These are phyloP conservation scores for Thelephora aurantiotincta DNA, from an alignment of 768 basidiomycete species.

Conservation along the genomic window DNA sequence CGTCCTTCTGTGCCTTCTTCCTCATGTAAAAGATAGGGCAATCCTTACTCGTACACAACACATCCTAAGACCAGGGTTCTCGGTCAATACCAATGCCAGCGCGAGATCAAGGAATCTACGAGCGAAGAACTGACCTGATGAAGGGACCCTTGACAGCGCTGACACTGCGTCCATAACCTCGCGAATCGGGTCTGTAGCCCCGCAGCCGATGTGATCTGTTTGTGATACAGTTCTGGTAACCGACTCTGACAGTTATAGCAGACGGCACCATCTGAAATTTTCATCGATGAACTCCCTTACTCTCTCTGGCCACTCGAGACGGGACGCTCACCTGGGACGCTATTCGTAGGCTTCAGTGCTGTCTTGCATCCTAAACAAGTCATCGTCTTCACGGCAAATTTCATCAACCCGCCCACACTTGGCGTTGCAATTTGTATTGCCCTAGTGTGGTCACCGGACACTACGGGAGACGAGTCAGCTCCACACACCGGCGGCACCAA, in stretches of 20 bases:
- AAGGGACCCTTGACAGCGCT: constrained; percentile 94
- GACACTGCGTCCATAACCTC: constrained; percentile 96
- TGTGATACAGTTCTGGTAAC: constrained; percentile 85
- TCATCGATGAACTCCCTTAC: too few relatives aligned
- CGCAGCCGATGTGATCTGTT: constrained; percentile 61
- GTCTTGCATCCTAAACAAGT: constrained; percentile 97
- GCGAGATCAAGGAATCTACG: not conserved
- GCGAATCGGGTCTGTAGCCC: constrained; percentile 84
- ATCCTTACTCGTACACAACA: constrained; percentile 91
- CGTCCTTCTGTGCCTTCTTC: constrained; percentile 97
- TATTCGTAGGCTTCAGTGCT: constrained; percentile 64
- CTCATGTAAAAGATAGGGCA: constrained; percentile 99
- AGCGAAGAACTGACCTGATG: constrained; percentile 50
- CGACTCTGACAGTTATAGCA: constrained; percentile 86
- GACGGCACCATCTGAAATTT: constrained; percentile 82
- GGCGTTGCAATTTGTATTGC: constrained; percentile 95
- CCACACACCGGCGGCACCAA: not conserved
- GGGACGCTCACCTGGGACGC: constrained; percentile 41
- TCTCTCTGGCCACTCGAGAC: not conserved
- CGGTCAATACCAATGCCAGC: constrained; percentile 8
- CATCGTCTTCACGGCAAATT: constrained; percentile 90
- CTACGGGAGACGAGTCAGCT: constrained; percentile 24
- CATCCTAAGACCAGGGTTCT: constrained; percentile 44
- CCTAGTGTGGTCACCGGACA: constrained; percentile 92
- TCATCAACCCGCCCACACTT: constrained; percentile 94